phyloP scores from a whole-genome alignment of 176 grass and related monocot species.

The Oryza rufipogon region DNA sequence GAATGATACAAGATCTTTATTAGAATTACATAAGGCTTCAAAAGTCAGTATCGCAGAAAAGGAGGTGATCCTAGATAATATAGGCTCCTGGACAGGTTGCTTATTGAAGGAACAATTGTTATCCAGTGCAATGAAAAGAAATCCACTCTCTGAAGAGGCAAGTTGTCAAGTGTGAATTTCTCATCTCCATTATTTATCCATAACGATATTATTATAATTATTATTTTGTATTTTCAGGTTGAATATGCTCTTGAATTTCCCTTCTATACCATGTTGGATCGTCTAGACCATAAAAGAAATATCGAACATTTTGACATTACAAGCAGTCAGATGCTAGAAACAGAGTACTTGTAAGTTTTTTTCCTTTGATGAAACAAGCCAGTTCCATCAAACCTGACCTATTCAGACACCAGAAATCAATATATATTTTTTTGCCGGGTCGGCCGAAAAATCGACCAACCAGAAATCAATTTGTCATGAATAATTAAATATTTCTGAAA shows the following conservation, averaged over 20 bases:
- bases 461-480: not conserved
- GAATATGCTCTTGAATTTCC: slow-evolving; percentile 12
- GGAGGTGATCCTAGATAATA: slow-evolving; percentile 51
- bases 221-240: slow-evolving; percentile 10
- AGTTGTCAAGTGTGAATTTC: not conserved
- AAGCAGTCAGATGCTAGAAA: not conserved
- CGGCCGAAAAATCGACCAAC: not conserved
- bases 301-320: not conserved
- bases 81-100: slow-evolving; percentile 57
- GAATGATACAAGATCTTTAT: slow-evolving; percentile 43
- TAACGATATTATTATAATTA: not conserved
- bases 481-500: slow-evolving; percentile 1
- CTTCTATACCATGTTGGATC: slow-evolving; percentile 19
- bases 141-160: slow-evolving; percentile 43
- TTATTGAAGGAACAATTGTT: slow-evolving; percentile 53
- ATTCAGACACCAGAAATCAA: not conserved
- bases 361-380: not conserved
- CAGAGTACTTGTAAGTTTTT: not conserved
- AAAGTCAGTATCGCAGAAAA: slow-evolving; percentile 50
- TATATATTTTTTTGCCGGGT: not conserved
- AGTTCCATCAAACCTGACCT: not conserved
- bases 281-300: slow-evolving; percentile 25
- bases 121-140: not conserved
- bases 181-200: not conserved
- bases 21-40: slow-evolving; percentile 79